phyloP scores from a whole-genome alignment of 192 early-diverging fungal species.

The Umbelopsis sp. region DNA sequence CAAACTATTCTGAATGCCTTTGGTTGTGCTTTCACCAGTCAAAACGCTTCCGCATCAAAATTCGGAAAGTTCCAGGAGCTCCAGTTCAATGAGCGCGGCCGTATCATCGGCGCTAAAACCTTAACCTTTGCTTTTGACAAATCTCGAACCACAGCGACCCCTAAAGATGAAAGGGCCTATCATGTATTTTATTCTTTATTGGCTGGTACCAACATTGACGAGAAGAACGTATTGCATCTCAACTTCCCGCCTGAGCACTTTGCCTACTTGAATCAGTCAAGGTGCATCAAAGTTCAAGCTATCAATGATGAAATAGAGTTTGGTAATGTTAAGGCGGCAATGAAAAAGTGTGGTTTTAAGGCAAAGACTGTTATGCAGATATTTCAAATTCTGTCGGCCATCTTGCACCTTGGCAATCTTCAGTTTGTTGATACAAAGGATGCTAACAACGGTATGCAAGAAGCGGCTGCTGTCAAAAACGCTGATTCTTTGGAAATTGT shows the following conservation, averaged over 20 bases:
- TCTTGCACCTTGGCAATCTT: conserved; percentile 88
- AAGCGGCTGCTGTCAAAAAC: conserved; percentile 78
- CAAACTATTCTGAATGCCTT: conserved; percentile 82
- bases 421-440: conserved; percentile 67
- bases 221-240: conserved; percentile 65
- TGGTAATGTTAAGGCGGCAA: conserved; percentile 64
- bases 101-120: conserved; percentile 83
- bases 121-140: conserved; percentile 73
- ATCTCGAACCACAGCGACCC: conserved; percentile 59
- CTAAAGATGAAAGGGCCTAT: conserved; percentile 70
- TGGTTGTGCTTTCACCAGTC: conserved; percentile 66
- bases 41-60: conserved; percentile 73
- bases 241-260: conserved; percentile 55
- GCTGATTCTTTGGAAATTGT: conserved; percentile 70
- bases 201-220: conserved; percentile 64
- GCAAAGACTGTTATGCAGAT: conserved; percentile 75
- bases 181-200: conserved; percentile 86
- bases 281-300: conserved; percentile 33
- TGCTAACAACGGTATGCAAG: conserved; percentile 64
- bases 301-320: conserved; percentile 61
- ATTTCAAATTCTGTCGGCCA: conserved; percentile 85
- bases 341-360: conserved; percentile 65
- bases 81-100: conserved; percentile 84
- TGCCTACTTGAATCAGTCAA: conserved; percentile 43
- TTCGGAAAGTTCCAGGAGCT: conserved; percentile 87